Conservation (phyloP, 768 basidiomycete genomes). For the Fistulinella prunicolor region DNA sequence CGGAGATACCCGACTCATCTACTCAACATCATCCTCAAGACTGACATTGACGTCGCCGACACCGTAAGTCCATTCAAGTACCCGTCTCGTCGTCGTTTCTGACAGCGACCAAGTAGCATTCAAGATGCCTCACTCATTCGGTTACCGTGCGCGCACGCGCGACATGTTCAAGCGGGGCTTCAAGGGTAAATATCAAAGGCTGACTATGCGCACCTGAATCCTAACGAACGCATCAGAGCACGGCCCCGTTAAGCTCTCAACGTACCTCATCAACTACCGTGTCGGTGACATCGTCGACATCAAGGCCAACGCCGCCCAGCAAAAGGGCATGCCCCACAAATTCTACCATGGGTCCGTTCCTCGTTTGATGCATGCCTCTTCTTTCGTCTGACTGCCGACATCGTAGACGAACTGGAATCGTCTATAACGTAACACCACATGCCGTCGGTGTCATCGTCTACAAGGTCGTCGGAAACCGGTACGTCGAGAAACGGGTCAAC, state of each 20-base stretch:
- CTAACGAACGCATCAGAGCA: slow-evolving; percentile 55
- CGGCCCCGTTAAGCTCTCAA: slow-evolving; percentile 87
- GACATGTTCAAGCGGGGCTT: slow-evolving; percentile 99
- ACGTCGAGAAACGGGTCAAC: slow-evolving; percentile 99
- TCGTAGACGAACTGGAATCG: slow-evolving; percentile 89
- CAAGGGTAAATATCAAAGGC: slow-evolving; percentile 66
- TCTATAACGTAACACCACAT: slow-evolving; percentile 96
- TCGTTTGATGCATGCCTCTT: background rate
- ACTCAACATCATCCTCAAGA: slow-evolving; percentile 37
- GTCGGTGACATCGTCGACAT: slow-evolving; percentile 99
- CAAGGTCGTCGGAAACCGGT: slow-evolving; percentile 99
- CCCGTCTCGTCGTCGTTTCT: slow-evolving; percentile 11
- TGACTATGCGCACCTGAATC: slow-evolving; percentile 6
- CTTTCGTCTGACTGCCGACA: background rate
- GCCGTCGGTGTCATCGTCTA: slow-evolving; percentile 96
- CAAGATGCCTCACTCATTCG: slow-evolving; percentile 99
- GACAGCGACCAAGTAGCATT: slow-evolving; percentile 37
- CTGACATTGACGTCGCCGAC: slow-evolving; percentile 48
- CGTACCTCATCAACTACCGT: slow-evolving; percentile 89
- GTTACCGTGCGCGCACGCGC: slow-evolving; percentile 99
- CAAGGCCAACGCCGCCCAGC: slow-evolving; percentile 98
- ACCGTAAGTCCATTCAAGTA: slow-evolving; percentile 46
- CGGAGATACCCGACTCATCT: slow-evolving; percentile 50
- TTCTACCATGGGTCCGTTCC: slow-evolving; percentile 88
- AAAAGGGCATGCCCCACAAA: slow-evolving; percentile 99